phyloP scores from a whole-genome alignment of 441 rosid genomes.

The Viola pubescens region DNA sequence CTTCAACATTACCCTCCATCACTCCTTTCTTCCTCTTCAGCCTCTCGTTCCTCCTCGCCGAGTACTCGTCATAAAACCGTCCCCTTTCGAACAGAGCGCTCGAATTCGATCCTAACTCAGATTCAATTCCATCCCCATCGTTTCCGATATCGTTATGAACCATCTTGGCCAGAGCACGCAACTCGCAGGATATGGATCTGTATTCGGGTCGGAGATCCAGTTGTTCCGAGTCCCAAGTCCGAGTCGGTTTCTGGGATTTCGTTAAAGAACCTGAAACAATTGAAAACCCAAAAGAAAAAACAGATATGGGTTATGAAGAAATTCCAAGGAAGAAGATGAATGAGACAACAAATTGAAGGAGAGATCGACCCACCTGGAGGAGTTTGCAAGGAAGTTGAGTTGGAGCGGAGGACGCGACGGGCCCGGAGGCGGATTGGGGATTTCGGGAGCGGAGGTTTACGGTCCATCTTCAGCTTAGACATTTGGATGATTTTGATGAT shows the following conservation, averaged over 20 bases:
- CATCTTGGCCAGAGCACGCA: conserved; percentile 49
- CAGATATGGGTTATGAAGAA: background rate
- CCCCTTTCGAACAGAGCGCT: conserved; percentile 65
- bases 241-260: conserved; percentile 38
- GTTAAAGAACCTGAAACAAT: conserved; percentile 39
- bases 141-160: conserved; percentile 37
- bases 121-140: conserved; percentile 10
- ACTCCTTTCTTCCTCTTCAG: conserved; percentile 55
- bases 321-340: background rate
- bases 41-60: conserved; percentile 78
- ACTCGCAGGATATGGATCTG: conserved; percentile 55
- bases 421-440: conserved; percentile 59
- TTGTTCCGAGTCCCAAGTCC: conserved; percentile 24
- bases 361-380: conserved; percentile 44
- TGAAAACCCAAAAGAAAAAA: background rate
- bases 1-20: conserved; percentile 11
- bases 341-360: background rate
- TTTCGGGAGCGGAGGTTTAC: conserved; percentile 73
- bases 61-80: conserved; percentile 69
- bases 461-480: conserved; percentile 46
- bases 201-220: conserved; percentile 46
- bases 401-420: conserved; percentile 44
- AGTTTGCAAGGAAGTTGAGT: conserved; percentile 34
- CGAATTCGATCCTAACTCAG: conserved; percentile 17
- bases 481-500: conserved; percentile 9